Evolutionary conservation across 768 basidiomycete species (phyloP).

Genomic region (Suillus subaureus): DNA sequence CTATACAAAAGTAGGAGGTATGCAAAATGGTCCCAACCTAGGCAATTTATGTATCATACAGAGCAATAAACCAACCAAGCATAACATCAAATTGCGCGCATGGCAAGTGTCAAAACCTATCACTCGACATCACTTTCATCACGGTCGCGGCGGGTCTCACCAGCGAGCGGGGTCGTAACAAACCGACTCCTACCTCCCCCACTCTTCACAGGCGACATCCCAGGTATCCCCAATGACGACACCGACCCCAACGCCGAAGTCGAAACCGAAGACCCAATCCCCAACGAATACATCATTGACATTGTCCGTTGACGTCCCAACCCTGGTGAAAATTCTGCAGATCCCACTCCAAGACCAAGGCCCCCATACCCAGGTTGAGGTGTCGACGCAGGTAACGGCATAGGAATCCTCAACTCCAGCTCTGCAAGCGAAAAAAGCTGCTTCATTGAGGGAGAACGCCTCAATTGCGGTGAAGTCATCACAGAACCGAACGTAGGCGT

Average conservation of each 20-base stretch:
- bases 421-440: constrained; percentile 36
- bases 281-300: constrained; percentile 67
- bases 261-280: constrained; percentile 43
- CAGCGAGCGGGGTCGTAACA: background rate
- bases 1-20: background rate
- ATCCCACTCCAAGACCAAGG: constrained; percentile 23
- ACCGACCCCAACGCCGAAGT: background rate
- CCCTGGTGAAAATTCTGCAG: constrained; percentile 12
- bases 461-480: constrained; percentile 64
- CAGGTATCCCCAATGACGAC: constrained; percentile 9
- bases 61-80: background rate
- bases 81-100: background rate
- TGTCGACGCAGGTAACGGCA: constrained; percentile 41
- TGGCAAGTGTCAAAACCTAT: background rate
- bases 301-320: constrained; percentile 45
- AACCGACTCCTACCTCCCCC: background rate
- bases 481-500: constrained; percentile 71
- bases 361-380: constrained; percentile 15
- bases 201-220: background rate
- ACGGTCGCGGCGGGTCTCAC: background rate
- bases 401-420: constrained; percentile 58
- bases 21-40: background rate
- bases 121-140: constrained; percentile 29
- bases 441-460: constrained; percentile 48
- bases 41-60: background rate